Conservation (phyloP, 371 early-diverging fungal genomes). For the Phascolomyces articulosus region DNA sequence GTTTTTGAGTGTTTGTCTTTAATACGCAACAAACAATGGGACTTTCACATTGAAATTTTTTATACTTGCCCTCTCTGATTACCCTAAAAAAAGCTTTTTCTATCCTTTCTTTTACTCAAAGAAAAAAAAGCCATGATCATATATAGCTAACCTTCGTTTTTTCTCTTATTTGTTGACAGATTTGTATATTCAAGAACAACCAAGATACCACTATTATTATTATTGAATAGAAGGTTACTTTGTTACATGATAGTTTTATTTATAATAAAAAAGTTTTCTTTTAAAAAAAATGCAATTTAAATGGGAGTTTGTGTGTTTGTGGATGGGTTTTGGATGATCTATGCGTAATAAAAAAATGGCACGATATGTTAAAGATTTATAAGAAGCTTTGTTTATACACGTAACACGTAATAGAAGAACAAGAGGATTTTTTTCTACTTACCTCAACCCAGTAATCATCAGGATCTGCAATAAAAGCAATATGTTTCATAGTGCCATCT, state of each 20-base stretch:
- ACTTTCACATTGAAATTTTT: neutral
- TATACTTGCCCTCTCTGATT: constrained; percentile 7
- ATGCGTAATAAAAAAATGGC: no score
- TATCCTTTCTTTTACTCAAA: neutral
- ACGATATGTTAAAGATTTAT: no score
- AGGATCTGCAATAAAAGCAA: constrained; percentile 88
- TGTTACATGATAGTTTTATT: neutral
- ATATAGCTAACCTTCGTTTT: neutral
- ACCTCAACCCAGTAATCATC: constrained; percentile 87
- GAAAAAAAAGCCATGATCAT: no score
- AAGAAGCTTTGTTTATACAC: no score
- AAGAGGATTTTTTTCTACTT: neutral
- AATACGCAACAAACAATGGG: constrained; percentile 4
- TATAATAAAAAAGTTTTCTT: neutral
- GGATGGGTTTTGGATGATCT: constrained; percentile 30
- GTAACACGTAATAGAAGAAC: no score
- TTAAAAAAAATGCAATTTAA: neutral
- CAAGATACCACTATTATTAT: no score
- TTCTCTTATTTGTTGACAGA: no score
- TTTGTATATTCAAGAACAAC: no score
- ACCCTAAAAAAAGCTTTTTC: neutral
- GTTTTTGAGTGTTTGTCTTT: neutral
- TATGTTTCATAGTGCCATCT: constrained; percentile 83
- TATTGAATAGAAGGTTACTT: neutral
- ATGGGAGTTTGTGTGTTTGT: neutral